phyloP scores from a whole-genome alignment of 352 stramenopile genomes.

The Phytopythium delawarense region DNA sequence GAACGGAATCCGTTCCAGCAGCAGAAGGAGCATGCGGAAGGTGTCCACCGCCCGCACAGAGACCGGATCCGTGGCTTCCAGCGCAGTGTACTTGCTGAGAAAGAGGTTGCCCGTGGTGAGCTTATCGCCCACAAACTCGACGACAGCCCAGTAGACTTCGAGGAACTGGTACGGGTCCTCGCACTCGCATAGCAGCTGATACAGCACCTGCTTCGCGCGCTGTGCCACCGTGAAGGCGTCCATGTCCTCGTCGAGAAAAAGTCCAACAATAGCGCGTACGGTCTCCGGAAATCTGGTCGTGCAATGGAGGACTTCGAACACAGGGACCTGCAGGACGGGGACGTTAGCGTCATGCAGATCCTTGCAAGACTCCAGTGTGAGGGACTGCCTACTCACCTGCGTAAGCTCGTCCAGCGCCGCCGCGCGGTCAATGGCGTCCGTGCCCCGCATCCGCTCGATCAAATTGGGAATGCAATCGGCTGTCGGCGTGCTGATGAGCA shows the following conservation, averaged over 20 bases:
- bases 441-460: constrained; percentile 22
- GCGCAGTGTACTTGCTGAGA: constrained; percentile 18
- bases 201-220: constrained; percentile 27
- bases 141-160: constrained; percentile 41
- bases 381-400: constrained; percentile 14
- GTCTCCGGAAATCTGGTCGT: constrained; percentile 25
- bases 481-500: constrained; percentile 24
- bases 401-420: constrained; percentile 26
- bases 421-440: constrained; percentile 8
- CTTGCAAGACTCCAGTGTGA: not conserved
- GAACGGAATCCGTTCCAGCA: constrained; percentile 26
- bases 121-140: constrained; percentile 34
- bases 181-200: constrained; percentile 33
- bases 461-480: constrained; percentile 34
- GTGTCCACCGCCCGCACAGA: constrained; percentile 25
- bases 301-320: constrained; percentile 52
- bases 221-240: constrained; percentile 8
- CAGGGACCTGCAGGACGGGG: constrained; percentile 29
- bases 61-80: constrained; percentile 4
- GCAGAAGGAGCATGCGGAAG: constrained; percentile 34
- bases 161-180: constrained; percentile 48
- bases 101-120: constrained; percentile 23
- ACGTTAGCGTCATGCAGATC: not conserved
- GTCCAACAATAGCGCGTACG: constrained; percentile 21
- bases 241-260: constrained; percentile 28